These are phyloP conservation scores for Lycium ferocissimum DNA, from an alignment of 257 asterid species.

Conservation along the genomic window DNA sequence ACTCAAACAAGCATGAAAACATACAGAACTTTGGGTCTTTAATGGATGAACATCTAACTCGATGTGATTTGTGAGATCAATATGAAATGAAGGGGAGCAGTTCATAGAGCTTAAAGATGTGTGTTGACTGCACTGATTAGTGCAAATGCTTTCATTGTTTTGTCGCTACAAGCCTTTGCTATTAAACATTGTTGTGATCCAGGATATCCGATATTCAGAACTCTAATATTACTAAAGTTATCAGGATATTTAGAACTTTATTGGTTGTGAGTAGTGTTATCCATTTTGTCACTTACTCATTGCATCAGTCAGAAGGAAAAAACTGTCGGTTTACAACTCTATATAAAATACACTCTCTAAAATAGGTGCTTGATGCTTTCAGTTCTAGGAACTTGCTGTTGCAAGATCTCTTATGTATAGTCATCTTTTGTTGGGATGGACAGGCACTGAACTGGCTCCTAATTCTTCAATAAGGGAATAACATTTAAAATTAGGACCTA, in stretches of 20 bases:
- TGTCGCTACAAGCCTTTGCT: too few relatives aligned
- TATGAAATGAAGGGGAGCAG: neutral
- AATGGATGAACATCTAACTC: neutral
- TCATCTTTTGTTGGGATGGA: neutral
- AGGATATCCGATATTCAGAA: neutral
- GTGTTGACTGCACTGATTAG: too few relatives aligned
- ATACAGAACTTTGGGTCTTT: neutral
- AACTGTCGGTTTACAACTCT: neutral
- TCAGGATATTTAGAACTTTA: too few relatives aligned
- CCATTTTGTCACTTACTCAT: slow-evolving; percentile 5
- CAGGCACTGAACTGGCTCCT: neutral
- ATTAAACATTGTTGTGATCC: too few relatives aligned
- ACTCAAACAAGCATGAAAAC: neutral
- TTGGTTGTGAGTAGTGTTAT: neutral
- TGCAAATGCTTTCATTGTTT: too few relatives aligned
- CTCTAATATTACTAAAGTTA: neutral
- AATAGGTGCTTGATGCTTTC: neutral
- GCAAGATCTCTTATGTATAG: neutral
- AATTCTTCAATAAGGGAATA: slow-evolving; percentile 3
- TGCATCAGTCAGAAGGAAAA: neutral
- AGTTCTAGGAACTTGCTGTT: neutral
- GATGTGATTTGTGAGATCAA: neutral
- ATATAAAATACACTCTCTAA: neutral
- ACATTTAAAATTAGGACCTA: slow-evolving; percentile 5
- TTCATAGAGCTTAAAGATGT: neutral